Percentiles rank a stretch among this genome's conserved stretches.
Conservation (phyloP, 106 monocot species). For the Dendrobium nobile region DNA sequence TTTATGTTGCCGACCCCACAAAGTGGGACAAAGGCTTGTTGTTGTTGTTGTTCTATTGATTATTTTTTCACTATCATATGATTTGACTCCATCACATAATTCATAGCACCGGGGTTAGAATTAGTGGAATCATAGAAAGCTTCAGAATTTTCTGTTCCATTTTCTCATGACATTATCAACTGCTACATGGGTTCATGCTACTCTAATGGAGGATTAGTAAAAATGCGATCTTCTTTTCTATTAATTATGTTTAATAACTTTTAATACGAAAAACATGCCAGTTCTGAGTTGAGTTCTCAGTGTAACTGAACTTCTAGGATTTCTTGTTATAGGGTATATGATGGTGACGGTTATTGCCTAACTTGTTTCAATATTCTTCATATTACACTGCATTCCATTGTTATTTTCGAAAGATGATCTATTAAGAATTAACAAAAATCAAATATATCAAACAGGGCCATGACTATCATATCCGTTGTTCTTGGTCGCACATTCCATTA, state of each 20-base stretch:
- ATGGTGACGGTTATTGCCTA: not conserved
- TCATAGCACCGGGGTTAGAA: too few relatives aligned
- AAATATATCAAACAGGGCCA: slow-evolving; percentile 41
- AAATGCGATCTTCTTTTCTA: not conserved
- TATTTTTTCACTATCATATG: too few relatives aligned
- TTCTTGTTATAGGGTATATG: not conserved
- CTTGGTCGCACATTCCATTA: slow-evolving; percentile 95
- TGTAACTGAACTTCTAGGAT: not conserved
- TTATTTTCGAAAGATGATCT: not conserved
- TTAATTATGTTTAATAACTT: not conserved
- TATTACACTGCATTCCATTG: not conserved
- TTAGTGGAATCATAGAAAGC: too few relatives aligned
- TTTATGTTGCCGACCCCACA: too few relatives aligned
- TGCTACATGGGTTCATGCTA: not conserved
- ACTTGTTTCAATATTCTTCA: not conserved
- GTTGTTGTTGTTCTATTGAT: too few relatives aligned
- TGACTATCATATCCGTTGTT: slow-evolving; percentile 86
- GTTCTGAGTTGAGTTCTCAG: not conserved
- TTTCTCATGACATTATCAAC: not conserved
- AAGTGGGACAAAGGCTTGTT: too few relatives aligned
- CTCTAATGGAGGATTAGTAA: not conserved
- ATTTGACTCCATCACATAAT: too few relatives aligned
- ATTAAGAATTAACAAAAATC: not conserved
- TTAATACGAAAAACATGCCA: not conserved
- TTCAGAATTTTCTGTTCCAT: too few relatives aligned